Base-by-base conservation (phyloP, 805 yeast genomes). In the Pichia heedii region DNA sequence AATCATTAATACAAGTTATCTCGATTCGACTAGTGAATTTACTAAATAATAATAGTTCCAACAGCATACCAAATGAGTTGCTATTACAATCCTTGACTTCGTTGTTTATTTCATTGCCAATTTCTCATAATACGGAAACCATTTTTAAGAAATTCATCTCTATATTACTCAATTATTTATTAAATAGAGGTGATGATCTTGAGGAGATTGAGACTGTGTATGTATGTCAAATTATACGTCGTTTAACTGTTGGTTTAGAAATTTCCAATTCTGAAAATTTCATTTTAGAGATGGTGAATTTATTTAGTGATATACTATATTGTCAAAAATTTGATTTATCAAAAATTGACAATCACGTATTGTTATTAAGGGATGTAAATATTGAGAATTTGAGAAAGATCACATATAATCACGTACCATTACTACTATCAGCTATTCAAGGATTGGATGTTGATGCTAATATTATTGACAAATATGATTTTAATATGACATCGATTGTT, bases 21-120 rank as follows among this genome's bases (percentile, higher is more conserved):
- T 38, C 44, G 11, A 39, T 49, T 26, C 44, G 52, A 35, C 24
- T 49, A 16, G 32, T 47, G 8, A 44, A 42, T 24, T 37, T 41
- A 22, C 29, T 46, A 13, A 26, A 42, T 10, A 22, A 29, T 6
- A 32, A 27, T 19, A 15, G 4, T 13, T 29, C 6, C 6, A 5
- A 15, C n/a, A n/a, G n/a, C n/a, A 33, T 43, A 26, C 44, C 44
- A 19, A 26, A 8, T 34, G 41, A 44, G 6, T 9, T 44, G 5
- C 22, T 44, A 10, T 27, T 44, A 22, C 41, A 44, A 22, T 33
- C 47, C 1, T 18, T 44, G 26, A n/a, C 20, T 3, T 40, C 47
- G 26, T 33, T 44, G 12, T 40, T 44, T 27, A 33, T 16, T 16
- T 39, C 32, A 6, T 33, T 44, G 21, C 44, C 44, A 12, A 20